Percentiles rank a stretch among this genome's conserved stretches.
Evolutionary conservation across 805 yeast species (phyloP).

Genomic region (Schizosaccharomyces osmophilus): DNA sequence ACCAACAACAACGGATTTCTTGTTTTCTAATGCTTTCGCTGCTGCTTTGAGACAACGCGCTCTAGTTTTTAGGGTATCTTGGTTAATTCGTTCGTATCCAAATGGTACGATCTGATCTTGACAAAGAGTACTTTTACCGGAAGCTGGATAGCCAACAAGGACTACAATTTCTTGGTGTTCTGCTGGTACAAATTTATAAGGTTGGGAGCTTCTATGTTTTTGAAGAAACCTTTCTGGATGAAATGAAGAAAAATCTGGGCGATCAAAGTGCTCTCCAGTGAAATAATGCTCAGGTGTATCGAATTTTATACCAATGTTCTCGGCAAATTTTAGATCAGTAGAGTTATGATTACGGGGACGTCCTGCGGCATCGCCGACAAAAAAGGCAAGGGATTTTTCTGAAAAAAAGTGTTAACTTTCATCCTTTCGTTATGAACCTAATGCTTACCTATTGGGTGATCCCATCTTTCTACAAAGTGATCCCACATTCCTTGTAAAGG

Average conservation of each 20-base stretch:
- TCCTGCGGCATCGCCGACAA: slow-evolving; percentile 96
- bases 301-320: slow-evolving; percentile 27
- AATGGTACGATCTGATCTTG: neutral
- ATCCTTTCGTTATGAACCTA: neutral
- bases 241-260: neutral
- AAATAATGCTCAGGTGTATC: slow-evolving; percentile 51
- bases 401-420: neutral
- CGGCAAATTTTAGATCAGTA: slow-evolving; percentile 50
- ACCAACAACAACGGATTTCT: neutral
- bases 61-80: slow-evolving; percentile 1
- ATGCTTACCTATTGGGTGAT: neutral
- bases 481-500: slow-evolving; percentile 65
- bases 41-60: neutral
- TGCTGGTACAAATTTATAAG: neutral
- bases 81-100: slow-evolving; percentile 1
- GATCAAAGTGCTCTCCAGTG: neutral
- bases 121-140: neutral
- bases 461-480: neutral
- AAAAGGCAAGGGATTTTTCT: slow-evolving; percentile 27
- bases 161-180: neutral
- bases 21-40: neutral
- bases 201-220: neutral
- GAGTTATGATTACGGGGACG: slow-evolving; percentile 55
- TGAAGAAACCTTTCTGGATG: neutral
- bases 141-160: neutral